phyloP scores from a whole-genome alignment of 305 asterid species.

The Fraxinus floribunda region DNA sequence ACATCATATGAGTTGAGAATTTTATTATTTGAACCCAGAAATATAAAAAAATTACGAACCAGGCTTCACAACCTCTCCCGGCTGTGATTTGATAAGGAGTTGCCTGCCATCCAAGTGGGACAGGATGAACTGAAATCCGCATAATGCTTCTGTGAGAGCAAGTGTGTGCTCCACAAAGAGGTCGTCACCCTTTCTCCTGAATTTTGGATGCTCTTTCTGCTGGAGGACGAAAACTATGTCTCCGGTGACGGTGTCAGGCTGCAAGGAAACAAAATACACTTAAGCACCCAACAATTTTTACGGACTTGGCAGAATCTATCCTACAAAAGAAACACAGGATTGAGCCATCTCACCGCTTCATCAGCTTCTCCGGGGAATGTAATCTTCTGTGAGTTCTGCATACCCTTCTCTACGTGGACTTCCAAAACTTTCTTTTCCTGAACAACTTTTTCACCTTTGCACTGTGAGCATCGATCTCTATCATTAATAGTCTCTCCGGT shows the following conservation, averaged over 20 bases:
- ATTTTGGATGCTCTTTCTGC: conserved; percentile 74
- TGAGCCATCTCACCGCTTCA: conserved; percentile 44
- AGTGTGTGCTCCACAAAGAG: conserved; percentile 71
- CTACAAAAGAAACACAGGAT: background rate
- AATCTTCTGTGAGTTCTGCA: conserved; percentile 55
- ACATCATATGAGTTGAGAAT: background rate
- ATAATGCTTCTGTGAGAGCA: conserved; percentile 66
- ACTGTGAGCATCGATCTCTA: conserved; percentile 49
- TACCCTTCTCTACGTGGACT: conserved; percentile 61
- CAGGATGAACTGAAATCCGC: conserved; percentile 76
- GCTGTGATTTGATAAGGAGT: conserved; percentile 67
- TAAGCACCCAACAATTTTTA: background rate
- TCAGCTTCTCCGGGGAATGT: conserved; percentile 69
- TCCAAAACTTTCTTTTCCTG: conserved; percentile 62
- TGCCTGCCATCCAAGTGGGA: conserved; percentile 75
- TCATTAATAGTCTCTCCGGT: conserved; percentile 56
- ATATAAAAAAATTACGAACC: conserved; percentile 32
- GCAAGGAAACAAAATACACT: conserved; percentile 19
- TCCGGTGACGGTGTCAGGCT: conserved; percentile 81
- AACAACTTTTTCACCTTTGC: conserved; percentile 62
- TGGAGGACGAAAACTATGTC: conserved; percentile 77
- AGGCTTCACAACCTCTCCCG: conserved; percentile 85
- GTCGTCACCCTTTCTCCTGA: conserved; percentile 79
- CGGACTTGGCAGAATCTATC: background rate
- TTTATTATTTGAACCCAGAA: background rate